Percentiles rank a stretch among this genome's conserved stretches.
Evolutionary conservation across 352 stramenopile genomes (phyloP).

Genomic region (Phytophthora boehmeriae): DNA sequence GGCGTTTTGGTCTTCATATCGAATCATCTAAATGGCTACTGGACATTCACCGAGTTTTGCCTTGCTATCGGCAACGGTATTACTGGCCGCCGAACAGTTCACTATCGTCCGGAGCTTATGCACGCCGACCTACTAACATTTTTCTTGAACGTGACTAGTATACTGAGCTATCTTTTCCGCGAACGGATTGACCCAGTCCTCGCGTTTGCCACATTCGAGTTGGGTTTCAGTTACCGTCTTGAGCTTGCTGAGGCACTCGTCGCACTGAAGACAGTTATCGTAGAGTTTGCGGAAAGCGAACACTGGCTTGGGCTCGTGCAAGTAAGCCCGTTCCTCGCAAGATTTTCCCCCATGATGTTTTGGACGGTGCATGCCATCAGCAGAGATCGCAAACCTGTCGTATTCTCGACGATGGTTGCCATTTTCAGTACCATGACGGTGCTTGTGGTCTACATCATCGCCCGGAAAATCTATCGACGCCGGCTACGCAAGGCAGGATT

Average conservation of each 20-base stretch:
- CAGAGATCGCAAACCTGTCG: constrained; percentile 12
- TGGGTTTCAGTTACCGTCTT: constrained; percentile 23
- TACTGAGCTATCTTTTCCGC: constrained; percentile 30
- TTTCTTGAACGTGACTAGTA: constrained; percentile 23
- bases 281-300: constrained; percentile 16
- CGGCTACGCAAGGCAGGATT: not conserved
- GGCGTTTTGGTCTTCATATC: constrained; percentile 26
- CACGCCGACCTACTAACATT: constrained; percentile 37
- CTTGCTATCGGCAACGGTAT: constrained; percentile 21
- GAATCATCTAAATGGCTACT: constrained; percentile 43
- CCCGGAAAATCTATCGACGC: constrained; percentile 24
- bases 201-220: constrained; percentile 24
- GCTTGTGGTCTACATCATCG: constrained; percentile 28
- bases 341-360: constrained; percentile 20
- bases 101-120: constrained; percentile 23
- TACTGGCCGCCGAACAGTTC: not conserved
- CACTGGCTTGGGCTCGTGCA: constrained; percentile 18
- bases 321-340: constrained; percentile 16
- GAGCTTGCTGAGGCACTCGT: constrained; percentile 14
- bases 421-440: constrained; percentile 24
- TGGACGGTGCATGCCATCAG: constrained; percentile 17
- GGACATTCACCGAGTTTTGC: constrained; percentile 43
- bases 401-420: constrained; percentile 14
- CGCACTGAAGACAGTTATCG: constrained; percentile 16
- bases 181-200: constrained; percentile 39